These are phyloP conservation scores for Tuber umbilicatum DNA, from an alignment of 495 filamentous ascomycete species.

Conservation along the genomic window DNA sequence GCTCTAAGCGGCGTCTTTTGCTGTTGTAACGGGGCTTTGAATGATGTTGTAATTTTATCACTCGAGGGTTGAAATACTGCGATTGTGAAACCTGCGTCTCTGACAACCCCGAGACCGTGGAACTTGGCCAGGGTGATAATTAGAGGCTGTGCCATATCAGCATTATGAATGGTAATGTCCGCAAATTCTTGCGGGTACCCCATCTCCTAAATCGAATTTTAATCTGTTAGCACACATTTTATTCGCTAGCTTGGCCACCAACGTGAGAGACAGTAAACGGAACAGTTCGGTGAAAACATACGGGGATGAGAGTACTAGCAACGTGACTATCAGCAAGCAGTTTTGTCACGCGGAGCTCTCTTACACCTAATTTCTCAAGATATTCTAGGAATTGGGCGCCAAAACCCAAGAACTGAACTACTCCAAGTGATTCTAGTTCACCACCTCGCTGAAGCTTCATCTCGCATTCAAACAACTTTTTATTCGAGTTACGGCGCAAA, in stretches of 20 bases:
- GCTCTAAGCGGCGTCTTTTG: slow-evolving; percentile 35
- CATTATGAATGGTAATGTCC: slow-evolving; percentile 31
- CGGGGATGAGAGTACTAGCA: background rate
- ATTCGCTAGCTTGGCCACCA: background rate
- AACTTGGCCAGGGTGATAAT: slow-evolving; percentile 33
- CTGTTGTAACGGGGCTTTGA: slow-evolving; percentile 36
- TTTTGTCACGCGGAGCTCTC: slow-evolving; percentile 24
- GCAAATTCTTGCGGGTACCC: slow-evolving; percentile 34
- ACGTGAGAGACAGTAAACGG: background rate
- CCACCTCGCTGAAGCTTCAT: slow-evolving; percentile 38
- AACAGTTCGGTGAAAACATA: background rate
- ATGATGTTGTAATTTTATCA: slow-evolving; percentile 34
- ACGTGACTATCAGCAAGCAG: slow-evolving; percentile 34
- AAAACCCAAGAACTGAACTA: slow-evolving; percentile 45
- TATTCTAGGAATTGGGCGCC: background rate
- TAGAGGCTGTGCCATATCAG: slow-evolving; percentile 26
- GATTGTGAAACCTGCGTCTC: slow-evolving; percentile 35
- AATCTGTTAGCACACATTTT: slow-evolving; percentile 13
- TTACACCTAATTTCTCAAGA: slow-evolving; percentile 1
- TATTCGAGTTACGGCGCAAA: background rate
- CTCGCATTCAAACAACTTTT: slow-evolving; percentile 35
- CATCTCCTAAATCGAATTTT: slow-evolving; percentile 22
- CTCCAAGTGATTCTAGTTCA: slow-evolving; percentile 43
- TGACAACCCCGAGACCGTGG: slow-evolving; percentile 33
- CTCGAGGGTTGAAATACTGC: slow-evolving; percentile 39